phyloP scores from a whole-genome alignment of 306 rosid genomes.

The Acmispon strigosus region DNA sequence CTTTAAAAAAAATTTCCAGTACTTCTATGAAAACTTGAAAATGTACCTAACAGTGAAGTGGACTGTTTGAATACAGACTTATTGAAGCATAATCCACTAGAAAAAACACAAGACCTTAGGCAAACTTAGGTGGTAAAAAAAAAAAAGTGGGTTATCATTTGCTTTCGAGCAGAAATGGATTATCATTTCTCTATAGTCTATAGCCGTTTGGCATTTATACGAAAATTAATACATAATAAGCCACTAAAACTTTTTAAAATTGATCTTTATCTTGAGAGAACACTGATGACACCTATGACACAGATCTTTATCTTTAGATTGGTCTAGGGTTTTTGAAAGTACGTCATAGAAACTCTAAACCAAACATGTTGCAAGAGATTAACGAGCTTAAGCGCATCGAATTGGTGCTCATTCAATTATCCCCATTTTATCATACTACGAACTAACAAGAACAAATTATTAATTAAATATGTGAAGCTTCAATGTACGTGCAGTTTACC shows the following conservation, averaged over 20 bases:
- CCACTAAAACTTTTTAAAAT: conserved; percentile 7
- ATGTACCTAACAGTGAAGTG: no score
- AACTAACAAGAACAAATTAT: background rate
- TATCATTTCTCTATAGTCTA: conserved; percentile 28
- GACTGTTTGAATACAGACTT: no score
- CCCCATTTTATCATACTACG: background rate
- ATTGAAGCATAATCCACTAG: no score
- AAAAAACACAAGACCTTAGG: no score
- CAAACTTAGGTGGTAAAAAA: no score
- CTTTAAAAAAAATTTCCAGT: no score
- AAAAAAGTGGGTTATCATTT: background rate
- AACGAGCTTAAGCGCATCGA: background rate
- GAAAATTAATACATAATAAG: conserved; percentile 19
- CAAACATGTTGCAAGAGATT: background rate
- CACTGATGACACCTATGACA: background rate
- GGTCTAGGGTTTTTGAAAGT: background rate
- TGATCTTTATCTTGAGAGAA: conserved; percentile 15
- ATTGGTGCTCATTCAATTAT: background rate
- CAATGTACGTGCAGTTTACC: background rate
- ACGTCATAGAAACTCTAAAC: background rate
- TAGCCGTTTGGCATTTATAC: conserved; percentile 29
- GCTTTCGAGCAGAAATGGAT: conserved; percentile 9
- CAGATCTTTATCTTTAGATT: background rate
- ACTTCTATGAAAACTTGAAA: no score
- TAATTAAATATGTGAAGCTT: background rate